These are phyloP conservation scores for Amaranthus palmeri DNA, from an alignment of 148 eudicot species.

Conservation along the genomic window DNA sequence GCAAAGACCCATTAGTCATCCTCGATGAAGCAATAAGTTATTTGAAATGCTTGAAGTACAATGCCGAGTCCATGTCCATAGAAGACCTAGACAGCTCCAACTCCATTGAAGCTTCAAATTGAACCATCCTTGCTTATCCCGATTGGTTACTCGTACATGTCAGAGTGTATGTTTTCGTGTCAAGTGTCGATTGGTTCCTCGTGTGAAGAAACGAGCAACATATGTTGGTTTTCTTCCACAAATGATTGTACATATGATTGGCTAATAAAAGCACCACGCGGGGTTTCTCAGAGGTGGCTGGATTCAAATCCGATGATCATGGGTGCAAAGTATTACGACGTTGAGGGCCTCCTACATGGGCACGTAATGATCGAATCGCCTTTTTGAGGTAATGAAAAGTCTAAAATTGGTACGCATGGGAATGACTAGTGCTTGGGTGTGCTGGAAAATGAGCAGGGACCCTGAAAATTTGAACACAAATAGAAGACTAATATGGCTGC, in stretches of 20 bases:
- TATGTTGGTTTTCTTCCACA: background rate
- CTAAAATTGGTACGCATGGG: conserved; percentile 39
- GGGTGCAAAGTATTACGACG: background rate
- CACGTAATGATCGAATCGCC: conserved; percentile 37
- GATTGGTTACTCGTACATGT: background rate
- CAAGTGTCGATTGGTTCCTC: background rate
- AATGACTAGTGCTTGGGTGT: conserved; percentile 30
- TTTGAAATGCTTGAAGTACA: conserved; percentile 49
- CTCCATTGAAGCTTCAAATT: conserved; percentile 17
- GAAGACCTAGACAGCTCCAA: conserved; percentile 27
- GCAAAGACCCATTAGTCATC: conserved; percentile 51
- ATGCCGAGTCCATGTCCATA: conserved; percentile 39
- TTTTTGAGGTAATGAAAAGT: conserved; percentile 29
- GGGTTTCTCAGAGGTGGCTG: background rate
- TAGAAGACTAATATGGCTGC: conserved; percentile 9
- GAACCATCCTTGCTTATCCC: background rate
- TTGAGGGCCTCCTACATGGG: conserved; percentile 15
- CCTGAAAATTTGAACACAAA: no score
- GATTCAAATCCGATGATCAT: background rate
- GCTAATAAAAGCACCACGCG: conserved; percentile 15
- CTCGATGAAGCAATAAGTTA: conserved; percentile 59
- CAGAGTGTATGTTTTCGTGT: background rate
- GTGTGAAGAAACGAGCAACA: no score
- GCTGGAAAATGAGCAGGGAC: conserved; percentile 12
- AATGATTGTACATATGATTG: conserved; percentile 23